A percentile compares a stretch with the other conserved stretches of the same genome.
Evolutionary conservation across 371 early-diverging fungal genomes (phyloP).

Genomic region (Blakeslea trispora): DNA sequence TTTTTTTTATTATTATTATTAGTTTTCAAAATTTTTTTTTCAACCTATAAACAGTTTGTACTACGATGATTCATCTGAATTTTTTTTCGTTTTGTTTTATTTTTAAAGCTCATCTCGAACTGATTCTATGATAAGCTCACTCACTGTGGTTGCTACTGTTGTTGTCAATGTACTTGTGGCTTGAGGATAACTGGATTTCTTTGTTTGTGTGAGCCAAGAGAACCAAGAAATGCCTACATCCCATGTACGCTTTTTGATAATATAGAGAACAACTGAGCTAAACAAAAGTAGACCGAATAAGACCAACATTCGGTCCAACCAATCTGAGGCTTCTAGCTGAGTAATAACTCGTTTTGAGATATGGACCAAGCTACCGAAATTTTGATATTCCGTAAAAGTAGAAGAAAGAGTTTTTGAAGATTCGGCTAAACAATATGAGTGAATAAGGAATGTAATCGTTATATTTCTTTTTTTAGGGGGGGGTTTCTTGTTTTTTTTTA

Average conservation of each 20-base stretch:
- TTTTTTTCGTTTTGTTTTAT: no score
- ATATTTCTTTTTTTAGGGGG: not conserved
- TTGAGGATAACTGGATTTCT: no score
- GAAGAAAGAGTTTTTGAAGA: slow-evolving; percentile 60
- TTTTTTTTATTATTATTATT: no score
- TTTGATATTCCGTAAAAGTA: slow-evolving; percentile 64
- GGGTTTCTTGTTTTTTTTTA: slow-evolving; percentile 27
- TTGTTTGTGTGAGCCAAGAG: slow-evolving; percentile 43
- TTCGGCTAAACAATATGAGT: slow-evolving; percentile 52
- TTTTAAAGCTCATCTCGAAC: not conserved
- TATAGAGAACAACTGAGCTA: slow-evolving; percentile 61
- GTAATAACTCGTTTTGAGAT: slow-evolving; percentile 67
- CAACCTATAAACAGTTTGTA: no score
- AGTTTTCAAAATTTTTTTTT: no score
- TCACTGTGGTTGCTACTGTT: not conserved
- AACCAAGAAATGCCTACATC: slow-evolving; percentile 63
- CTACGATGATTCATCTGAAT: no score
- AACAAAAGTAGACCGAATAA: slow-evolving; percentile 67
- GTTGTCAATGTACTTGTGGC: not conserved
- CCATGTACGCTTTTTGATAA: slow-evolving; percentile 70
- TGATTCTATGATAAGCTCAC: slow-evolving; percentile 6
- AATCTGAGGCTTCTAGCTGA: slow-evolving; percentile 71
- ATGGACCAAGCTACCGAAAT: slow-evolving; percentile 59
- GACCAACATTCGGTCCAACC: slow-evolving; percentile 70
- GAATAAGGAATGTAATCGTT: not conserved